Conservation (phyloP, 495 filamentous ascomycete genomes). For the Penicillium odoratum region DNA sequence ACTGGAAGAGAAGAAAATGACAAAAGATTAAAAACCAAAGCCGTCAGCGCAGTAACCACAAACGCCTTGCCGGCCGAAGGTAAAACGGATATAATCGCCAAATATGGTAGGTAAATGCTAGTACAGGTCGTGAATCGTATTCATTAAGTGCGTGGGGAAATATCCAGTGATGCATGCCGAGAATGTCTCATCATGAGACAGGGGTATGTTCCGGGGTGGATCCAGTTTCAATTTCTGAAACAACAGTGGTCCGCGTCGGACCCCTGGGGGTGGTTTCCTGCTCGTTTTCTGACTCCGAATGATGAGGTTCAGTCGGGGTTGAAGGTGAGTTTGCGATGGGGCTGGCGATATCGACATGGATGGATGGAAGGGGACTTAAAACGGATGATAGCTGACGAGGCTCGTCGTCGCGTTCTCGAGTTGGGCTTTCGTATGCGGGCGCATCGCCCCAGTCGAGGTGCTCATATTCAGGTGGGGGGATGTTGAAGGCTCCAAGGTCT, state of each 20-base stretch:
- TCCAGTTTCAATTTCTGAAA: conserved; percentile 10
- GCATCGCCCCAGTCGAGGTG: conserved; percentile 52
- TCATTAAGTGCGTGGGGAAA: conserved; percentile 11
- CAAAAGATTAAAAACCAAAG: not conserved
- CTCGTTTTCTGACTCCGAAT: conserved; percentile 7
- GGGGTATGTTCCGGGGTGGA: conserved; percentile 5
- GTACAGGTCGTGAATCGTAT: conserved; percentile 24
- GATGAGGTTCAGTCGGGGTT: conserved; percentile 25
- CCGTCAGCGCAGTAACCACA: not conserved
- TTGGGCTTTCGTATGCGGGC: conserved; percentile 43
- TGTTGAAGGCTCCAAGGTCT: conserved; percentile 36
- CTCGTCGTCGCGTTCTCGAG: not conserved
- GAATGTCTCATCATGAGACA: conserved; percentile 7
- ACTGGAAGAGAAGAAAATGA: not conserved
- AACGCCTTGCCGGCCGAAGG: conserved; percentile 8
- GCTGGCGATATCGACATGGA: conserved; percentile 42
- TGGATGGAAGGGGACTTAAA: conserved; percentile 32
- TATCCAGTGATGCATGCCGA: not conserved
- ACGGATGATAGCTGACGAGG: conserved; percentile 17
- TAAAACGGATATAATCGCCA: not conserved
- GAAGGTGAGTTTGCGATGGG: conserved; percentile 34
- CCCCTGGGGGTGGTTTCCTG: conserved; percentile 12
- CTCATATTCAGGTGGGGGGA: conserved; percentile 47
- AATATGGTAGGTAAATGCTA: conserved; percentile 9
- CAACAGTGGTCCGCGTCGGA: not conserved